phyloP scores from a whole-genome alignment of 2,329 filamentous ascomycete species.

The Stagonosporopsis chrysanthemi region DNA sequence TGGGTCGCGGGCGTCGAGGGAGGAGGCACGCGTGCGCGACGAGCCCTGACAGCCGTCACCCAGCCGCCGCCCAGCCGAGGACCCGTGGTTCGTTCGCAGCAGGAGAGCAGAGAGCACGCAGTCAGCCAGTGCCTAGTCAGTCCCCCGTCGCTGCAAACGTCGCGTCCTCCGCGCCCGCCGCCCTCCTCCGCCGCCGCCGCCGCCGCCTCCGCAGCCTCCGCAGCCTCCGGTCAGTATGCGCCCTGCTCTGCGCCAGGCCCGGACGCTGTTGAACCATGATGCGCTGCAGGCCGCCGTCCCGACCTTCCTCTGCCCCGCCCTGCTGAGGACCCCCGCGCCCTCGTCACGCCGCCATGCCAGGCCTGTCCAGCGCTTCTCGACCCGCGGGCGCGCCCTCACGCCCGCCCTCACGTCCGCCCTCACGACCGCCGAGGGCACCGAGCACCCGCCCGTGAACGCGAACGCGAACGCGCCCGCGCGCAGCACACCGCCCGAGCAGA shows the following conservation, averaged over 20 bases:
- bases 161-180: neutral
- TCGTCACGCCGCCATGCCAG: conserved; percentile 19
- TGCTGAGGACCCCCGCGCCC: conserved; percentile 32
- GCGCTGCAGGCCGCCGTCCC: conserved; percentile 36
- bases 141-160: neutral
- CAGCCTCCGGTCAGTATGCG: conserved; percentile 37
- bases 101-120: too few species aligned
- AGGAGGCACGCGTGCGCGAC: neutral
- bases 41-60: conserved; percentile 13
- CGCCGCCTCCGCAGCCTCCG: neutral
- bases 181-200: neutral
- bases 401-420: conserved; percentile 16
- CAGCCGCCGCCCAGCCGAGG: neutral
- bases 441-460: neutral
- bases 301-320: conserved; percentile 45
- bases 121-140: too few species aligned
- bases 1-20: conserved; percentile 20
- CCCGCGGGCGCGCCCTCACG: conserved; percentile 23
- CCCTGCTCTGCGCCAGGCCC: conserved; percentile 38
- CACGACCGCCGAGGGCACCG: conserved; percentile 14
- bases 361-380: conserved; percentile 34
- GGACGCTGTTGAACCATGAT: conserved; percentile 38
- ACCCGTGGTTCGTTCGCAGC: too few species aligned
- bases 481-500: conserved; percentile 7
- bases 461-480: neutral